Base-by-base conservation (phyloP, 495 filamentous ascomycete species). In the Achaetomiella virescens region DNA sequence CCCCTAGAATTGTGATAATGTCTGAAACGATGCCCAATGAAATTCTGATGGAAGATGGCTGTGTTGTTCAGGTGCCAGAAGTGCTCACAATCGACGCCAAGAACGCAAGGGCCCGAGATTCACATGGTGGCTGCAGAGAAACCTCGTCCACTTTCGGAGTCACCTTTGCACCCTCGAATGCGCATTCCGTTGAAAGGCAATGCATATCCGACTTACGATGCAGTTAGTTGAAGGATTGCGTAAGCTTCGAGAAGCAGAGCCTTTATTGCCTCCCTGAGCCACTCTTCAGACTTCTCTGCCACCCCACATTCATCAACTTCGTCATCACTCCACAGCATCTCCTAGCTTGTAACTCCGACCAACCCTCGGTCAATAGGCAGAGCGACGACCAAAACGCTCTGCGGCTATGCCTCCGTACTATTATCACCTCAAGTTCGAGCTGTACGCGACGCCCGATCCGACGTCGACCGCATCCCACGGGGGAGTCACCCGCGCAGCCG, bases 341-440 rank as follows among this genome's bases (percentile, higher is more conserved):
- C 18, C 3, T 3, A 6, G 17, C 25, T n/a, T 20, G 2, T 9
- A 25, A 21, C 48, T 27, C 3, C 48, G 10, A 44, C 41, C 41
- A 12, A 44, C 10, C 41, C 22, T 17, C 33, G 21, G 24, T 14
- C 40, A 12, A 24, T 25, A 43, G 36, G 18, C 21, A 37, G 22
- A 43, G 15, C 18, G 20, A 35, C 5, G 10, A 1, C 5, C 35
- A 20, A 33, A n/a, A 18, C n/a, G 10, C 9, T 0, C 5, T 37
- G 11, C 38, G 42, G 46, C 68, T 71, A 74, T 76, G 90, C 88
- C 88, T 74, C 84, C 87, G 33, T 96, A 93, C 72, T 91, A 90
- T 71, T 98, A 91, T 63, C 92, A 97, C 65, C 69, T 98, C 27
- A 84, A 84, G 62, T 81, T 98, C 65, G 92, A 97, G 78, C 77